Conservation (phyloP, 108 stramenopile genomes). For the Skeletonema costatum region DNA sequence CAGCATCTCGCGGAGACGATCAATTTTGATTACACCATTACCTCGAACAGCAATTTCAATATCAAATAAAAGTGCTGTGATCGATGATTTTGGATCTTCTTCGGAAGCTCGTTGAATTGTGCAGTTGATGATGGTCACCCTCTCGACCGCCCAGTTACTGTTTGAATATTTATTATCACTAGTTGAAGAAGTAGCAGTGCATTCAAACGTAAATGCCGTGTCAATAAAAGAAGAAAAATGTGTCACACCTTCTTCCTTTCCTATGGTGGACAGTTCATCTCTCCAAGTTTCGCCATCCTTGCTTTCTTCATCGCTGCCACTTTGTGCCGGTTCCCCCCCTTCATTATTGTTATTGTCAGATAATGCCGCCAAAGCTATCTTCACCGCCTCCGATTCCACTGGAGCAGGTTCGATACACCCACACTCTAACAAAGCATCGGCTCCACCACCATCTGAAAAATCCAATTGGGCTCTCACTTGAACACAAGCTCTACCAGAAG, state of each 20-base stretch:
- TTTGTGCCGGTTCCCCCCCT: neutral
- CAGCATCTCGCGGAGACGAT: neutral
- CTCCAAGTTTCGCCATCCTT: conserved; percentile 8
- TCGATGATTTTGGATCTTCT: neutral
- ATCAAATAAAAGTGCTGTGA: conserved; percentile 28
- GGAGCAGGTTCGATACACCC: conserved; percentile 29
- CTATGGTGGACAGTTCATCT: conserved; percentile 13
- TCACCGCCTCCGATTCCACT: neutral
- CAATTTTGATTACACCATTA: conserved; percentile 20
- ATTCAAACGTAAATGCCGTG: conserved; percentile 29
- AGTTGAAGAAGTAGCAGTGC: neutral
- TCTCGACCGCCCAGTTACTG: conserved; percentile 31
- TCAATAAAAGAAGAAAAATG: neutral
- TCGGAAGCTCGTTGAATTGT: conserved; percentile 25
- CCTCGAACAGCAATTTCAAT: conserved; percentile 44
- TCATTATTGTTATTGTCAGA: neutral
- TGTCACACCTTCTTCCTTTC: conserved; percentile 13
- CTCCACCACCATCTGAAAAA: conserved; percentile 3
- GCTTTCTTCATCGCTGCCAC: neutral
- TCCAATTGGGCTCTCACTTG: conserved; percentile 24
- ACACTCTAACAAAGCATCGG: conserved; percentile 11
- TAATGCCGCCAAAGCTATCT: neutral
- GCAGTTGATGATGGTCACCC: conserved; percentile 26
- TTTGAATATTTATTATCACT: neutral
- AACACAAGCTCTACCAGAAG: conserved; percentile 39